phyloP scores from a whole-genome alignment of 2,329 filamentous ascomycete genomes.

The Pseudocercospora macadamiae region DNA sequence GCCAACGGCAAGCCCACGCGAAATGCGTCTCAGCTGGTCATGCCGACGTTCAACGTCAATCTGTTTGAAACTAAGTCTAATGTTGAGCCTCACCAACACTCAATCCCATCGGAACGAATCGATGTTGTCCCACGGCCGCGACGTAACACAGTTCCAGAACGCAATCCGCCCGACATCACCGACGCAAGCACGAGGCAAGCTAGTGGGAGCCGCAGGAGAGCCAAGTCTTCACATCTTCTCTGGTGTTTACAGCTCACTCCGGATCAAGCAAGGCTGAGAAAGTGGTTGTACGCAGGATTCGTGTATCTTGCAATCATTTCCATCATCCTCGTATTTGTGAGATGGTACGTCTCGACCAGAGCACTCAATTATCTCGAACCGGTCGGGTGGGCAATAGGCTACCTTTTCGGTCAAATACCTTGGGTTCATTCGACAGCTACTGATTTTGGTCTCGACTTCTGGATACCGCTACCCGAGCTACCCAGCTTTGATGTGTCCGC shows the following conservation, averaged over 20 bases:
- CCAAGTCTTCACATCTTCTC: slow-evolving; percentile 67
- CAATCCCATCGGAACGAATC: slow-evolving; percentile 11
- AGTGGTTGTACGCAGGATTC: slow-evolving; percentile 81
- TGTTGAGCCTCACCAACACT: slow-evolving; percentile 23
- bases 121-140: slow-evolving; percentile 18
- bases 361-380: slow-evolving; percentile 77
- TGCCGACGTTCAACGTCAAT: slow-evolving; percentile 20
- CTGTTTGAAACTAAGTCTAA: slow-evolving; percentile 28
- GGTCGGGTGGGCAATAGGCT: slow-evolving; percentile 88
- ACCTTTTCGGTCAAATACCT: slow-evolving; percentile 78
- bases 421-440: slow-evolving; percentile 73
- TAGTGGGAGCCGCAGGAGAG: slow-evolving; percentile 31
- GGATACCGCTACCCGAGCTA: slow-evolving; percentile 72
- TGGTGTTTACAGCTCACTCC: slow-evolving; percentile 81
- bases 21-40: slow-evolving; percentile 23
- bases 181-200: slow-evolving; percentile 8
- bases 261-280: slow-evolving; percentile 72
- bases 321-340: slow-evolving; percentile 71
- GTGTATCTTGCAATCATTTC: slow-evolving; percentile 70
- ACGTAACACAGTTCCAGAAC: slow-evolving; percentile 32
- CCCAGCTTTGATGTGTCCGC: slow-evolving; percentile 12
- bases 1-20: slow-evolving; percentile 25
- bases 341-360: slow-evolving; percentile 66
- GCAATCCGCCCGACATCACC: slow-evolving; percentile 14
- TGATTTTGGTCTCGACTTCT: slow-evolving; percentile 68